Evolutionary conservation across 73 alveolate genomes (phyloP).

Genomic region (Paramecium sexaurelia): DNA sequence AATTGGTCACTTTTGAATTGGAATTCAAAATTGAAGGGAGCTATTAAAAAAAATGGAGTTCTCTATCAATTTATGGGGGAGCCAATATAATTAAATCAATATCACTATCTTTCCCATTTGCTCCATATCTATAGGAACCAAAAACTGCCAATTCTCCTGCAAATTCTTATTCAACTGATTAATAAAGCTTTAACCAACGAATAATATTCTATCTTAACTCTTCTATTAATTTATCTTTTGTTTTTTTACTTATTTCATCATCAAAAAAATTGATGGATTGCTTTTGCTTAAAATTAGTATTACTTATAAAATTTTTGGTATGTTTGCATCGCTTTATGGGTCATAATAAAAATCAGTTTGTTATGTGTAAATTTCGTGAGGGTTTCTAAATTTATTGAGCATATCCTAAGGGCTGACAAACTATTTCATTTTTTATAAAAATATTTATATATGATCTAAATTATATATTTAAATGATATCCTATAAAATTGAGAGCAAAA

Average conservation of each 20-base stretch:
- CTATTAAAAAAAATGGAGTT: conserved; percentile 80
- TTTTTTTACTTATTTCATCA: not conserved
- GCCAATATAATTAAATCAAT: conserved; percentile 95
- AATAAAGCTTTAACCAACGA: not conserved
- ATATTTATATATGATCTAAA: not conserved
- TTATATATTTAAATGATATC: too few species aligned
- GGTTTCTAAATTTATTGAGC: conserved; percentile 1
- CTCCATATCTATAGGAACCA: conserved; percentile 94
- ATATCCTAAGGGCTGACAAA: conserved; percentile 2
- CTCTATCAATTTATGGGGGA: conserved; percentile 91
- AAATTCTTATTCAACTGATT: not conserved
- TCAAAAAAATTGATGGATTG: conserved; percentile 33
- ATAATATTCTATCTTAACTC: conserved; percentile 12
- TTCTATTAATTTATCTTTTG: conserved; percentile 41
- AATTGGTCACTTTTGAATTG: conserved; percentile 83
- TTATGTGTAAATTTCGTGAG: not conserved
- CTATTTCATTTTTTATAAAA: not conserved
- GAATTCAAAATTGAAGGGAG: conserved; percentile 77
- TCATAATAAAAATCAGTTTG: not conserved
- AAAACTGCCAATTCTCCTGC: conserved; percentile 64
- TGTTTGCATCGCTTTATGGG: conserved; percentile 23
- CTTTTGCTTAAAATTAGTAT: too few species aligned
- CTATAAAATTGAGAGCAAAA: too few species aligned
- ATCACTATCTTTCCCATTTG: conserved; percentile 94
- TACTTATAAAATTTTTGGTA: too few species aligned